Evolutionary conservation across 2,329 filamentous ascomycete genomes (phyloP).

Genomic region (Penicillium sp.): DNA sequence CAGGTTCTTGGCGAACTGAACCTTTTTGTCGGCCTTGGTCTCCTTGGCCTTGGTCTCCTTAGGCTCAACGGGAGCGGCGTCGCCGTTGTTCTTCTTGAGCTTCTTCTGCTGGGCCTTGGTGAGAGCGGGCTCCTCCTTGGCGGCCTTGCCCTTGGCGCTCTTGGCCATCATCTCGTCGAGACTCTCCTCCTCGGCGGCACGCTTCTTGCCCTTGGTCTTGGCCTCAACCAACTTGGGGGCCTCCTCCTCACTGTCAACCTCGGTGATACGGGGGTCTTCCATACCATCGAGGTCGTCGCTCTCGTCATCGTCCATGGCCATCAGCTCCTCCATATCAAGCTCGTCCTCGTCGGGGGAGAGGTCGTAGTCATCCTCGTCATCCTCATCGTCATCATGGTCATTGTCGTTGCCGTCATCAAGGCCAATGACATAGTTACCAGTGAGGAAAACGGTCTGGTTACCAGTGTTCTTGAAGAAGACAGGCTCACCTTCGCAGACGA

Average conservation of each 20-base stretch:
- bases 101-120: constrained; percentile 99
- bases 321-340: constrained; percentile 60
- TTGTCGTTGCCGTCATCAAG: constrained; percentile 55
- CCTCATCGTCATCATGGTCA: constrained; percentile 56
- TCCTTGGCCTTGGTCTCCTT: constrained; percentile 55
- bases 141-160: constrained; percentile 56
- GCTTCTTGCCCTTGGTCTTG: constrained; percentile 73
- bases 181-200: constrained; percentile 71
- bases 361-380: constrained; percentile 73
- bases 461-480: constrained; percentile 91
- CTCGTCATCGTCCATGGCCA: constrained; percentile 59
- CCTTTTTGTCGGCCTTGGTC: constrained; percentile 80
- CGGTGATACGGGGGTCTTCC: constrained; percentile 77
- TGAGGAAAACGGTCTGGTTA: constrained; percentile 87
- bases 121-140: constrained; percentile 67
- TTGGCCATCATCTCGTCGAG: constrained; percentile 88
- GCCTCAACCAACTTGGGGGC: constrained; percentile 53
- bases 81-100: constrained; percentile 96
- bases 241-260: constrained; percentile 76
- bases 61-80: constrained; percentile 66
- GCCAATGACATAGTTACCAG: constrained; percentile 89
- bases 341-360: constrained; percentile 78
- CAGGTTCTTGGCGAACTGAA: constrained; percentile 98
- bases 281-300: constrained; percentile 78
- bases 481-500: constrained; percentile 81